Evolutionary conservation across 176 grass and related monocot genomes (phyloP), one percentile per base, ranked within the genome.

Genomic region (Chrysopogon serrulatus): DNA sequence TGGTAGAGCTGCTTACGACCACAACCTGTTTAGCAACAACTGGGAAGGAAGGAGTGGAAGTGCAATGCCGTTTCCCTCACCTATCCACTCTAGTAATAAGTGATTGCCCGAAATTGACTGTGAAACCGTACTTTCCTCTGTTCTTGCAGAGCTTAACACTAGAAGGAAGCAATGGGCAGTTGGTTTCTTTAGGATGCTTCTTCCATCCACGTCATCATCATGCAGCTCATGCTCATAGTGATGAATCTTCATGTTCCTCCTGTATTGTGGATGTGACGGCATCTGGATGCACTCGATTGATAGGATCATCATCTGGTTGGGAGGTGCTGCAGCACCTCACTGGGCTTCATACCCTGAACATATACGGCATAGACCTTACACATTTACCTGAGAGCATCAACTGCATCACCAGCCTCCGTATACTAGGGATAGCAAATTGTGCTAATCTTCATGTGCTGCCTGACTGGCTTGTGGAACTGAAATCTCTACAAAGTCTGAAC

Each of bases 351-450:
- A 8, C 1, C 12, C 32, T 83, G 10, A 1, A 23, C 18, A 83
- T 74, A 11, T 4, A 3, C 3, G 12, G 68, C 13, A 41, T 14
- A 14, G 21, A 74, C 30, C 68, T 83, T 15, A 62, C 4, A 3
- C 13, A 62, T 15, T 74, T 83, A 60, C 81, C 68, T 24, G 21
- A 74, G 26, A 74, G 67, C 81, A 43, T 74, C 2, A 37, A 5
- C 2, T 8, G 41, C n/a, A 9, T 63, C n/a, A 59, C 23, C 0
- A 28, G 0, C 8, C 81, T 60, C 5, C 8, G 10, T 2, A 10
- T 0, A 2, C 54, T 78, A 3, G 2, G 0, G 0, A 30, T 78
- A 11, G 1, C 0, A 0, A 0, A 1, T 1, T 78, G 75, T 15
- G 3, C 1, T 18, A 61, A 28, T 59, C 53, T 71, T 54, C 14